Evolutionary conservation across 202 grass and related monocot species (phyloP).

Genomic region (Hordeum pubiflorum): DNA sequence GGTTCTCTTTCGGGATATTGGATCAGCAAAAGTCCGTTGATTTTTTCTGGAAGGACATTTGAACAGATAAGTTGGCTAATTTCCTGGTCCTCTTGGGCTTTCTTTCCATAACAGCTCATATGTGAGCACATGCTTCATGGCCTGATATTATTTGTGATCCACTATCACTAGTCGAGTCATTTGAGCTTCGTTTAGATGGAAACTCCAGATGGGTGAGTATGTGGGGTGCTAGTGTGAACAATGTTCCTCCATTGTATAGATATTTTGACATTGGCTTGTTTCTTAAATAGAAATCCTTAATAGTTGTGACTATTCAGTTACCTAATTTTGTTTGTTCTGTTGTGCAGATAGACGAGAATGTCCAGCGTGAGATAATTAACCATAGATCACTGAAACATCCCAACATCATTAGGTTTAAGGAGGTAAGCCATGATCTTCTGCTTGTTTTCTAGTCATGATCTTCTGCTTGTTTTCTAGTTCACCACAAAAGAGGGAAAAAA

Average conservation of each 20-base stretch:
- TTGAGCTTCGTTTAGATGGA: conserved; percentile 11
- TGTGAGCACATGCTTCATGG: background rate
- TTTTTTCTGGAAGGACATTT: conserved; percentile 8
- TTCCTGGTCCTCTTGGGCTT: background rate
- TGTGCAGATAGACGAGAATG: conserved; percentile 96
- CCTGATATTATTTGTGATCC: conserved; percentile 1
- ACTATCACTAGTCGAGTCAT: background rate
- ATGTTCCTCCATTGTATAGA: background rate
- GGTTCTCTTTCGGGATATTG: background rate
- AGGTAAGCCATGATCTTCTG: conserved; percentile 48
- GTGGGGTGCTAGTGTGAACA: background rate
- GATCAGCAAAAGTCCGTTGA: background rate
- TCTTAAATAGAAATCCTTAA: background rate
- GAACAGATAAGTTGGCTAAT: background rate
- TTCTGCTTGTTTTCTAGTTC: background rate
- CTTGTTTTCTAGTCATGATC: background rate
- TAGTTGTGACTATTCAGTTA: background rate
- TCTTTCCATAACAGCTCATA: background rate
- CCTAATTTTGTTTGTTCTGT: conserved; percentile 24
- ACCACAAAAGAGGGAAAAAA: background rate
- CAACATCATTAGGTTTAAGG: conserved; percentile 99
- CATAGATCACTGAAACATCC: conserved; percentile 94
- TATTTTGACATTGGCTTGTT: background rate
- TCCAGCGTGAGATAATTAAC: conserved; percentile 98
- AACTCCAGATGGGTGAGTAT: background rate